Base-by-base conservation (phyloP, 2,329 filamentous ascomycete species). In the Ramichloridium luteum region DNA sequence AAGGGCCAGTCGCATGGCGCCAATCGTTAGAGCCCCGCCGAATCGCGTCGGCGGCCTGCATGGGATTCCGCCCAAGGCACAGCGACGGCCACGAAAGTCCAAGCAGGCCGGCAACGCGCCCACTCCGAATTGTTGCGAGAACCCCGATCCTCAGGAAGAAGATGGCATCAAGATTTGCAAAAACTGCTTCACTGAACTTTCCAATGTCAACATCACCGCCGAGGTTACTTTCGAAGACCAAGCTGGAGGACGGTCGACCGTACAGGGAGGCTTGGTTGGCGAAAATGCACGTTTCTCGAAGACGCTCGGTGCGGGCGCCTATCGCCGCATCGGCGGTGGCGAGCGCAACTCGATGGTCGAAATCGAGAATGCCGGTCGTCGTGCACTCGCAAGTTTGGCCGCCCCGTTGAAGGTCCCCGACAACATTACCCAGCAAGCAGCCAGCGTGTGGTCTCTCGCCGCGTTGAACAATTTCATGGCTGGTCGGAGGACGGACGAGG, bases 171-270 rank as follows among this genome's bases (percentile, higher is more conserved):
- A 63, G 41, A 66, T 82, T 44, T 96, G 90, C 59, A 73, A 76
- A 39, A 79, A 74, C 28, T 96, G 90, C 57, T 88, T 85, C 68
- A 77, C 74, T 38, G 74, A 93, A 44, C 73, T 88, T 34, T 78
- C 81, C 46, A 80, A 92, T 51, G 77, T 75, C 53, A 85, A 92
- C 50, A 93, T 96, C 40, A 86, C 94, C 36, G 74, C 84, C 29
- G 90, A 98, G 56, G 74, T 96, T 40, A 78, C 78, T 13, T 98
- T 96, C 51, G 85, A 85, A 43, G 88, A 98, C 62, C 80, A 75
- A 16, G 74, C 82, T 0, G 77, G 74, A 18, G 90, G 90, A 48
- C 84, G 82, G 29, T 86, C 88, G 31, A 72, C 92, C 30, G 84
- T 94, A 12, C 84, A 94, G 55, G 90, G 90, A 54, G 86, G 78